Evolutionary conservation across 176 grass and related monocot species (phyloP), one percentile per base, ranked within the genome.

Genomic region (Paspalum vaginatum): DNA sequence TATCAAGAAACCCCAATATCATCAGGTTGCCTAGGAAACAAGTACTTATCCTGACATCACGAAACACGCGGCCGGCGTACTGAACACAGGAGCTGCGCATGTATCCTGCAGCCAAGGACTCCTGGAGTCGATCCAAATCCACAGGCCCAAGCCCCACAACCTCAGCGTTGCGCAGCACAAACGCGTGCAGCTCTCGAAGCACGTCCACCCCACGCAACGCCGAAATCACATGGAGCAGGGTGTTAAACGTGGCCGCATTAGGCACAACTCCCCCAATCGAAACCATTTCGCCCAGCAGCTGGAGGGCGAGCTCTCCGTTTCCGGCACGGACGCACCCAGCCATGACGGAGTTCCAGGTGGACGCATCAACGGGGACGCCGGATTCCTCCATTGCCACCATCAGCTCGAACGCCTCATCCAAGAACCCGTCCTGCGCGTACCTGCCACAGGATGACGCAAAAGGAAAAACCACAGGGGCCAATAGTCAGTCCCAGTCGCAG

Each of bases 271-370:
- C 52, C 12, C 71, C 80, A 15, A 39, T 15, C 0, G 48, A 88
- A 49, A 87, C 73, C 81, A 91, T 85, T 42, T 74, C 58, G 20
- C 89, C 74, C 6, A 91, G 71, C 59, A 88, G 47, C 20, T 72
- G 8, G 22, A 88, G 11, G 40, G 85, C 85, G 2, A 88, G 81
- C 8, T 85, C 84, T 5, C 37, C 68, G 57, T 91, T 58, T 20
- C 77, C 67, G 25, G 51, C 41, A 62, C 85, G 77, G 32, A 87
- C 72, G 21, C 89, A 91, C n/a, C 89, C 81, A 2, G 54, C 75
- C 49, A 91, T 69, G 52, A 88, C 54, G 0, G 85, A 75, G 70
- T 91, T 91, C 85, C 89, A 91, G 68, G 79, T 91, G 57, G 68
- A 57, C 8, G 76, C 74, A 20, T 64, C 85, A 40, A 84, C 71